phyloP scores from a whole-genome alignment of 805 yeast species.

The Starmerella floris region DNA sequence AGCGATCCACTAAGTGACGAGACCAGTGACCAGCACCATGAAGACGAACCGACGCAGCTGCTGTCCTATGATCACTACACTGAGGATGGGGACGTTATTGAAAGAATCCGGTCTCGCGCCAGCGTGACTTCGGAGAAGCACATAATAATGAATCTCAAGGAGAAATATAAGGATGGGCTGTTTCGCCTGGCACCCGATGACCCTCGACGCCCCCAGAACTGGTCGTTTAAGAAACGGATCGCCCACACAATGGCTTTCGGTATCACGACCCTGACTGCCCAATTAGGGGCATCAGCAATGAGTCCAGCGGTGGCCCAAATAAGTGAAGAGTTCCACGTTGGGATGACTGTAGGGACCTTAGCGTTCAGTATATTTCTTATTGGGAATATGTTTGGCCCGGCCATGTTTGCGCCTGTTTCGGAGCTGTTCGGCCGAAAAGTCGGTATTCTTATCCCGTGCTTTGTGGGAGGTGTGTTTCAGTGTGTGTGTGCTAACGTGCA shows the following conservation, averaged over 20 bases:
- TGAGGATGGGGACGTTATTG: constrained; percentile 10
- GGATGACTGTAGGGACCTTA: constrained; percentile 52
- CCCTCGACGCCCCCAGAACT: constrained; percentile 34
- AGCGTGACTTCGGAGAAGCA: constrained; percentile 5
- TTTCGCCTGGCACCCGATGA: constrained; percentile 9
- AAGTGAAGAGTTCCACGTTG: constrained; percentile 43
- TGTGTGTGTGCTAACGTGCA: constrained; percentile 18
- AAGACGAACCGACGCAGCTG: neutral
- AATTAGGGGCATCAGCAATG: constrained; percentile 45
- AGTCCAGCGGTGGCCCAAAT: constrained; percentile 40
- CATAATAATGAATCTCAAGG: neutral
- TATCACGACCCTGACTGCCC: constrained; percentile 40
- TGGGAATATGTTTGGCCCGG: constrained; percentile 88
- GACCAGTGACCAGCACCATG: neutral
- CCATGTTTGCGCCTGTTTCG: constrained; percentile 78
- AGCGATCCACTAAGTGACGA: neutral
- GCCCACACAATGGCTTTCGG: constrained; percentile 30
- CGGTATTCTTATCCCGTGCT: constrained; percentile 40
- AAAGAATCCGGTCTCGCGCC: constrained; percentile 11
- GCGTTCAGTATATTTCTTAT: constrained; percentile 69
- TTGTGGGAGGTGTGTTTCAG: constrained; percentile 24
- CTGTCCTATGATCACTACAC: constrained; percentile 2
- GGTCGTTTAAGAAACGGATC: constrained; percentile 36
- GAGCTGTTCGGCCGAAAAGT: constrained; percentile 61
- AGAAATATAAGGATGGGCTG: constrained; percentile 13